phyloP scores from a whole-genome alignment of 306 rosid genomes.

The Amphicarpaea edgeworthii region DNA sequence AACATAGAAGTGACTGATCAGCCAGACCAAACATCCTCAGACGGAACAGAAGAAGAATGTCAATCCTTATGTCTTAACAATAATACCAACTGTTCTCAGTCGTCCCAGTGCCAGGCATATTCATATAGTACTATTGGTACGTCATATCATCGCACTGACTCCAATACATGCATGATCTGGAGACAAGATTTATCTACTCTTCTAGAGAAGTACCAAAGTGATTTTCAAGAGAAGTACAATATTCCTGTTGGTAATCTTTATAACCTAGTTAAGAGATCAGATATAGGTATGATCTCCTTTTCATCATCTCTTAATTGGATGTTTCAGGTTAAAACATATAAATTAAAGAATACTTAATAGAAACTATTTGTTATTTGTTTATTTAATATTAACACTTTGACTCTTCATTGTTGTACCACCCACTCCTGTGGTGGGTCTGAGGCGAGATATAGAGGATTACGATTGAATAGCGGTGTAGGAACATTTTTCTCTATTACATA shows the following conservation, averaged over 20 bases:
- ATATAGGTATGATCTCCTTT: slow-evolving; percentile 47
- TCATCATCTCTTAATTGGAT: neutral
- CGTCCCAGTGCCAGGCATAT: slow-evolving; percentile 52
- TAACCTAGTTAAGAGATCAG: slow-evolving; percentile 31
- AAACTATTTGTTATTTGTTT: too few relatives aligned
- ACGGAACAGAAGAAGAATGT: slow-evolving; percentile 44
- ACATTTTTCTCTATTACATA: too few relatives aligned
- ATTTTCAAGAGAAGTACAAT: too few relatives aligned
- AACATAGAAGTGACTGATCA: neutral
- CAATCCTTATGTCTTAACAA: slow-evolving; percentile 11
- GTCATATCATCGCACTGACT: neutral
- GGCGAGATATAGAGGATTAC: too few relatives aligned
- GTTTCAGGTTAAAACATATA: neutral
- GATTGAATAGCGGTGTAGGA: too few relatives aligned
- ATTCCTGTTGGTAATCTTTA: neutral
- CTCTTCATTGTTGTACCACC: too few relatives aligned
- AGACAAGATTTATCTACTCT: neutral
- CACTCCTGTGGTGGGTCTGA: too few relatives aligned
- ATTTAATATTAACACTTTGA: too few relatives aligned
- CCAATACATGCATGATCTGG: slow-evolving; percentile 41
- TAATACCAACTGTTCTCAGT: neutral
- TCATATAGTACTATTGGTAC: slow-evolving; percentile 37
- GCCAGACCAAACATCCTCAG: fast-evolving
- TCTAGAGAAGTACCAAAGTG: slow-evolving; percentile 36
- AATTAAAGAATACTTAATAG: too few relatives aligned